These are phyloP conservation scores for Leccinum imitatum DNA, from an alignment of 768 basidiomycete genomes.

Conservation along the genomic window DNA sequence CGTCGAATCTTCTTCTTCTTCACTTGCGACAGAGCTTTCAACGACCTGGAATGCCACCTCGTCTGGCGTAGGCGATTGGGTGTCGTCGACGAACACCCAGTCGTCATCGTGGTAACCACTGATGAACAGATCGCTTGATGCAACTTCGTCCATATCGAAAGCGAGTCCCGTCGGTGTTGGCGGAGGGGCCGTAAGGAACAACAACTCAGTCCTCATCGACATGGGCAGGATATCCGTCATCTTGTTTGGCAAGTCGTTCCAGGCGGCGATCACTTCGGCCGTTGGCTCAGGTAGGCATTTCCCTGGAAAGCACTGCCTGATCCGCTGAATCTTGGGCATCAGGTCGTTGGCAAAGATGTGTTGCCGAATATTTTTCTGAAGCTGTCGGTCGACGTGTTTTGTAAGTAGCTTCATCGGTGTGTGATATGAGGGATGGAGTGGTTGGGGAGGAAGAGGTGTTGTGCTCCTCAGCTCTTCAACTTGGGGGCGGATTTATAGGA, in stretches of 20 bases:
- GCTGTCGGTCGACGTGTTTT: slow-evolving; percentile 8
- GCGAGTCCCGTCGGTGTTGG: slow-evolving; percentile 16
- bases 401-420: slow-evolving; percentile 9
- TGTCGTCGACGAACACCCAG: slow-evolving; percentile 4
- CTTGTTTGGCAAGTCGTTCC: slow-evolving; percentile 28
- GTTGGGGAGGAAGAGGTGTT: background rate
- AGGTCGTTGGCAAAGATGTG: slow-evolving; percentile 17
- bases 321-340: slow-evolving; percentile 11
- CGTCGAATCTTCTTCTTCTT: background rate
- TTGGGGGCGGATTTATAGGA: slow-evolving; percentile 19
- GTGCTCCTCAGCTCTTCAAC: background rate
- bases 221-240: slow-evolving; percentile 13
- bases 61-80: slow-evolving; percentile 1
- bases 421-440: background rate
- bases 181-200: slow-evolving; percentile 17
- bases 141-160: slow-evolving; percentile 5
- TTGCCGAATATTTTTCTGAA: slow-evolving; percentile 12
- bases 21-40: background rate
- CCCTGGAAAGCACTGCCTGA: slow-evolving; percentile 19
- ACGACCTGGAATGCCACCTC: background rate
- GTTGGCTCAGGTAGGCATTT: slow-evolving; percentile 19
- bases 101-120: background rate
- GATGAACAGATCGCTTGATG: background rate
- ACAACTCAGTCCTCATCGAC: slow-evolving; percentile 2
- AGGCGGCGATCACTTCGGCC: slow-evolving; percentile 17